Base-by-base conservation (phyloP, 2,329 filamentous ascomycete genomes). In the Fusarium falciforme region DNA sequence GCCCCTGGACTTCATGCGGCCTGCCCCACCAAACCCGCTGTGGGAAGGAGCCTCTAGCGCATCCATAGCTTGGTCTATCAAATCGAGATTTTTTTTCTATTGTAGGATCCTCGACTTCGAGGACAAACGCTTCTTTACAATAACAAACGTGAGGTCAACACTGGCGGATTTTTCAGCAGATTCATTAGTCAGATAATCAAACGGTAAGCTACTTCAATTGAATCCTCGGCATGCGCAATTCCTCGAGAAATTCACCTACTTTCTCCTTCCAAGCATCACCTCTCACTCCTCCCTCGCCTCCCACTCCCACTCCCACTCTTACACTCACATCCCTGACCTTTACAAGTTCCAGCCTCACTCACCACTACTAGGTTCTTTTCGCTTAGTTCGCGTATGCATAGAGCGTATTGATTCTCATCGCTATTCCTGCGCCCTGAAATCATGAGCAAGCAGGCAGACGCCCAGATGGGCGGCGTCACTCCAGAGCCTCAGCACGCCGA, bases 401-500 rank as follows among this genome's bases (percentile, higher is more conserved):
- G 35, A n/a, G 35, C 12, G 44, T 20, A 22, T n/a, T 42, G n/a
- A 27, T 33, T 29, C 20, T 29, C 17, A 25, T 55, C 14, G 11
- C 10, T 40, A 44, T 31, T n/a, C 1, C 29, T 44, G 11, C 29
- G 31, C n/a, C 20, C 20, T 54, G 27, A 31, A 58, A 49, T 20
- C 47, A 83, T 83, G 82, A 64, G 75, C 65, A 77, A 80, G 25
- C 70, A 79, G 54, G 33, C 61, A 27, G 76, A 80, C 22, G 61
- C 65, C 61, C 67, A 70, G 36, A 77, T 80, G 75, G 66, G 59
- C 33, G 73, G 70, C 42, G 66, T 75, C 49, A 64, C 73, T 47
- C 73, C 57, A 54, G 67, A 62, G 68, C 72, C 61, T 64, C 75
- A 62, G 40, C 70, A 68, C 47, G 54, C 35, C 7, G 61, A 65